Conservation (phyloP, 192 early-diverging fungal species). For the Coemansia sp. region DNA sequence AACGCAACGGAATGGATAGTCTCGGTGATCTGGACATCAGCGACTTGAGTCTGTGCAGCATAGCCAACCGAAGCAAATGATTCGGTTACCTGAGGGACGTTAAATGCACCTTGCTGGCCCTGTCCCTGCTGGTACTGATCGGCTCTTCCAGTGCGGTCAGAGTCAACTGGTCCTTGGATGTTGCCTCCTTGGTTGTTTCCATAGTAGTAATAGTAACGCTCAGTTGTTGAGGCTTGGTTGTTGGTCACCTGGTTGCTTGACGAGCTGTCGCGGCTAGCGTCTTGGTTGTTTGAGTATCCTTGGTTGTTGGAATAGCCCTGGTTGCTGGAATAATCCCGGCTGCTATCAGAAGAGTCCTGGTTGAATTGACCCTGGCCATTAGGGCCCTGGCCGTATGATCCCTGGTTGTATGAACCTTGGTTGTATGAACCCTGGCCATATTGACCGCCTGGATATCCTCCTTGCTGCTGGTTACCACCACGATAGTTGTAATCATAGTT, state of each 20-base stretch:
- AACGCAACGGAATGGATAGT: conserved; percentile 5
- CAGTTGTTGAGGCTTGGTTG: background rate
- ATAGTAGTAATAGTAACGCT: background rate
- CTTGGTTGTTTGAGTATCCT: background rate
- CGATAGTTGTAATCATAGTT: background rate
- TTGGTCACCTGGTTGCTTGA: background rate
- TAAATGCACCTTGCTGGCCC: background rate
- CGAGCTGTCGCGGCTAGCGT: background rate
- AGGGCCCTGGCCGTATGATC: background rate
- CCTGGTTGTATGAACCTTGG: background rate
- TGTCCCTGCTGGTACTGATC: background rate
- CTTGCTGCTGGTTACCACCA: background rate
- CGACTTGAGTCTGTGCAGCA: background rate
- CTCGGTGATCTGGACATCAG: background rate
- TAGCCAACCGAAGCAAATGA: background rate
- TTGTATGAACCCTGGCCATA: background rate
- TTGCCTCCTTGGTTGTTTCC: background rate
- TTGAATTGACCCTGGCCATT: too few species aligned
- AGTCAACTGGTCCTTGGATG: background rate
- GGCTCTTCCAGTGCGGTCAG: too few species aligned
- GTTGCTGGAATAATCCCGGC: too few species aligned
- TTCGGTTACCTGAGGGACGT: background rate
- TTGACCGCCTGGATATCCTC: background rate
- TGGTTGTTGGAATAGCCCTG: too few species aligned
- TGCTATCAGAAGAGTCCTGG: too few species aligned